Base-by-base conservation (phyloP, 75 land plant genomes). In the Picea sitchensis region DNA sequence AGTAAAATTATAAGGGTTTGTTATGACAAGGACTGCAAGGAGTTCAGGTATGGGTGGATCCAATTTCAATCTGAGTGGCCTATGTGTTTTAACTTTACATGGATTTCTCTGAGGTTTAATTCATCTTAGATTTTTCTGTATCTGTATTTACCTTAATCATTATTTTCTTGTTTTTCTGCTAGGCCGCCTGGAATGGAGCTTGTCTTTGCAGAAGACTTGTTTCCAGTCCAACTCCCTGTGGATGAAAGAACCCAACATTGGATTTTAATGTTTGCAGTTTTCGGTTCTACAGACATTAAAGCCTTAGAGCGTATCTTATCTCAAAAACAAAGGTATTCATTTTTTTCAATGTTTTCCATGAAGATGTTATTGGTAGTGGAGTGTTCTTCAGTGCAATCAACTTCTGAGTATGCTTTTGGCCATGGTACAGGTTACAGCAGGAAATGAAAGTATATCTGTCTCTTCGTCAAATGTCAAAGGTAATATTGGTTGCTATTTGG, bases 181-280 rank as follows among this genome's bases (percentile, higher is more conserved):
- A 98, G 99, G 78, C 90, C 91, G n/a, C 87, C 88, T 81, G 93
- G 83, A 75, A 81, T 98, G 88, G 96, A 93, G 79, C 80, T 88
- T 77, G 83, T 90, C 38, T 86, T 98, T 65, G 92, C 84, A 56
- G 91, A 91, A 20, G 92, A 93, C 30, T 68, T 98, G 9, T 95
- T 98, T 75, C 92, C 91, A 54, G 72, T 80, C 51, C 76, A 83
- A 44, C 87, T 93, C 76, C 78, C 93, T 80, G 87, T 92, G 61
- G 82, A 86, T 76, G 94, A 93, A 75, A 92, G 91, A 78, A 72
- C 85, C 67, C 90, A 78, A 59, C 99, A 95, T 69, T 98, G 98
- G 99, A 82, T 93, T 64, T 80, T 79, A 26, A 84, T 93, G 64
- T 93, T 84, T 81, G 86, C 91, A 61, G 76, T 84, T 75, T 98